Evolutionary conservation across 176 grass and related monocot species (phyloP).

Genomic region (Secale cereale): DNA sequence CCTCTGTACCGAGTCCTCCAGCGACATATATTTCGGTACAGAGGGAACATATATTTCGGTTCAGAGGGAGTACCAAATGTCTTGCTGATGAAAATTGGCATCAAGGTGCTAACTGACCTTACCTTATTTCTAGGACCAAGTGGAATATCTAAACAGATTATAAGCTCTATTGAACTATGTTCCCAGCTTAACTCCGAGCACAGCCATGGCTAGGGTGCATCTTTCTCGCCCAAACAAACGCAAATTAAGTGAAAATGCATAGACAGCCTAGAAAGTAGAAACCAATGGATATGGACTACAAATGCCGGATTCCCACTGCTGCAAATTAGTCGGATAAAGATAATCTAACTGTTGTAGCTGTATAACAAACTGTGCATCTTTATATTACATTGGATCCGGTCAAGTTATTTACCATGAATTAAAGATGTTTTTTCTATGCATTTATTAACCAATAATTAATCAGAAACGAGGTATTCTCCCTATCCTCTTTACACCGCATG

Average conservation of each 20-base stretch:
- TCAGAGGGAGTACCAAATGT: no score
- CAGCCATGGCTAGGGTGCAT: neutral
- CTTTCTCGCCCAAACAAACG: neutral
- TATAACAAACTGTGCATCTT: neutral
- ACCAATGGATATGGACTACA: neutral
- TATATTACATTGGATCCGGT: neutral
- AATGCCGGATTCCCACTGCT: neutral
- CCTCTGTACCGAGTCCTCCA: no score
- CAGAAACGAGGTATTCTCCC: neutral
- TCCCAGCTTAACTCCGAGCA: neutral
- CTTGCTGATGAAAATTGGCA: neutral
- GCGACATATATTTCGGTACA: no score
- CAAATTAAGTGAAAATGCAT: neutral
- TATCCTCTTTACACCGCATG: neutral
- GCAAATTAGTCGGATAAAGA: neutral
- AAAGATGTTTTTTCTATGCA: neutral
- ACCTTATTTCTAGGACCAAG: neutral
- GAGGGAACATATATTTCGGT: no score
- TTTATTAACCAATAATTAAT: neutral
- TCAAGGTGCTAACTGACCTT: neutral
- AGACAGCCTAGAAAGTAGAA: neutral
- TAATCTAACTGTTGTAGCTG: neutral
- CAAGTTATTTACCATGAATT: neutral
- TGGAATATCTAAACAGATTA: neutral
- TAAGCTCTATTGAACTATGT: neutral